Base-by-base conservation (phyloP, 495 filamentous ascomycete species). In the Jackrogersella minutella region DNA sequence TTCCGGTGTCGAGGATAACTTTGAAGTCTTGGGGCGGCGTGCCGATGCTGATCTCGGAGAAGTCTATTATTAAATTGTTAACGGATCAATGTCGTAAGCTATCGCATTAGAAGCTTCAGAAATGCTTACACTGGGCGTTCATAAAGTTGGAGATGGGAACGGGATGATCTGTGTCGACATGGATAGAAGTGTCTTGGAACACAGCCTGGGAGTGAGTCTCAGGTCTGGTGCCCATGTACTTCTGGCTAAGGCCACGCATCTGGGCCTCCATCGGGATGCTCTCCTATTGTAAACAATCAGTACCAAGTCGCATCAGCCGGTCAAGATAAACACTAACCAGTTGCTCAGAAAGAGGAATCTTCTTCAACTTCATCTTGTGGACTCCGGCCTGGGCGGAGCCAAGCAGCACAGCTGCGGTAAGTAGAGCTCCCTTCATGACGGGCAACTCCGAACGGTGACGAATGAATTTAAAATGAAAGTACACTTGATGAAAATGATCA, bases 1-100 rank as follows among this genome's bases (percentile, higher is more conserved):
- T 97, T 64, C 96, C 96, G 22, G 96, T 99, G 75, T 99, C 96
- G 56, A 99, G 88, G 62, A 99, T 90, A 64, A 99, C 96, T 84
- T 99, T 99, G 87, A 99, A 99, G 53, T 80, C 80, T 80, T 99
- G 96, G 22, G 95, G 88, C 44, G 96, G 96, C 21, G 88, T 93
- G 70, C 96, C 96, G 72, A 99, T 86, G 60, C 88, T 82, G 76
- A 99, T 96, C 74, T 97, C 92, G 58, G 95, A 96, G 88, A 96
- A 99, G 82, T 99, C 93, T 97, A 72, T 11, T 6, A 30, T 1
- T 21, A 50, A 63, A 61, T 77, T 51, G 81, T 73, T n/a, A 54
- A 46, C 43, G 0, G 63, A 43, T 52, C 36, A 49, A 60, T 14
- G 44, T 44, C 43, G 40, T 13, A 33, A 19, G 26, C 5, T 21